These are phyloP conservation scores for Fusarium nisikadoi DNA, from an alignment of 2,329 filamentous ascomycete genomes.

Conservation along the genomic window DNA sequence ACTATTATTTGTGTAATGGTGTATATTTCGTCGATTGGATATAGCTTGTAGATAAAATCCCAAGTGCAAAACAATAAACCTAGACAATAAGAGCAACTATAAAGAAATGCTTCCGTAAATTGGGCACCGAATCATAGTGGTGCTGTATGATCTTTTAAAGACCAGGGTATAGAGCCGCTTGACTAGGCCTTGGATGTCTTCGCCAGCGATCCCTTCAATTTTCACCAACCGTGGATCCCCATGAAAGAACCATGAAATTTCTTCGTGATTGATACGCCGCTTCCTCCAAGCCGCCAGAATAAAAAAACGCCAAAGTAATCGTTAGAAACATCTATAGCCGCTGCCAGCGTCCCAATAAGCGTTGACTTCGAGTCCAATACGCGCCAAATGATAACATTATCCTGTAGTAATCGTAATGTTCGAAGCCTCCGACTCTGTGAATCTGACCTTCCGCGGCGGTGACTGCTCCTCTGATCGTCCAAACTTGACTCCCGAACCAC, in stretches of 20 bases:
- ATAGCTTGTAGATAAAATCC: conserved; percentile 13
- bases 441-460: conserved; percentile 51
- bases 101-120: conserved; percentile 3
- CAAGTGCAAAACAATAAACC: conserved; percentile 12
- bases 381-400: conserved; percentile 32
- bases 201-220: conserved; percentile 12
- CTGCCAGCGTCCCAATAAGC: not conserved
- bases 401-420: conserved; percentile 47
- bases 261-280: not conserved
- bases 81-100: not conserved
- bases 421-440: conserved; percentile 53
- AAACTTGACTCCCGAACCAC: conserved; percentile 42
- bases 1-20: conserved; percentile 38
- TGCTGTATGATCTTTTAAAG: conserved; percentile 16
- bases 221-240: not conserved
- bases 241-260: conserved; percentile 8
- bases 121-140: not conserved
- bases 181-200: conserved; percentile 21
- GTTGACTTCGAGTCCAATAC: not conserved
- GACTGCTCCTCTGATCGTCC: conserved; percentile 40
- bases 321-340: conserved; percentile 4
- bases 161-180: conserved; percentile 33
- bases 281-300: conserved; percentile 2
- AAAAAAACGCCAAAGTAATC: conserved; percentile 29
- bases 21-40: conserved; percentile 31